phyloP scores from a whole-genome alignment of 2,329 filamentous ascomycete species.

The Daldinia sp. region DNA sequence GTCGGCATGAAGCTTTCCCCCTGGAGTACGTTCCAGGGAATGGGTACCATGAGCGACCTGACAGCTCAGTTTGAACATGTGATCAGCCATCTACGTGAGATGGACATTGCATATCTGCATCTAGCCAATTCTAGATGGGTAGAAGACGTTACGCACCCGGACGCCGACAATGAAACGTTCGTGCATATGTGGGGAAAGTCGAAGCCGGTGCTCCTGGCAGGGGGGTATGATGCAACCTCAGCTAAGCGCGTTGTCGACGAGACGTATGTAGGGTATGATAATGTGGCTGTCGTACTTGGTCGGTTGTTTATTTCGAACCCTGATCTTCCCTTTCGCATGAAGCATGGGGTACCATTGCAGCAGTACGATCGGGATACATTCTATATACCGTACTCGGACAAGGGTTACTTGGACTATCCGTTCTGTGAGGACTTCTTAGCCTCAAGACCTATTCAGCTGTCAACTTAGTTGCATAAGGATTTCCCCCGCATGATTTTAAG shows the following conservation, averaged over 20 bases:
- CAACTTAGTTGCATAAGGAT: not conserved
- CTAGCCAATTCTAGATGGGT: conserved; percentile 64
- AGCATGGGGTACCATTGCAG: conserved; percentile 58
- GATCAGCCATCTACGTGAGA: conserved; percentile 60
- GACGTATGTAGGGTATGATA: conserved; percentile 54
- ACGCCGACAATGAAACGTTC: conserved; percentile 55
- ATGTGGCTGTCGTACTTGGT: conserved; percentile 61
- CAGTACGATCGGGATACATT: conserved; percentile 60
- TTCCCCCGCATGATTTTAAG: not conserved
- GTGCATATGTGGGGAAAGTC: conserved; percentile 57
- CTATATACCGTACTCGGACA: conserved; percentile 49
- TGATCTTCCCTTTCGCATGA: conserved; percentile 60
- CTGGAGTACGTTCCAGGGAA: conserved; percentile 66
- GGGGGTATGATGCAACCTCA: conserved; percentile 55
- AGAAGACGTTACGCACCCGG: conserved; percentile 52
- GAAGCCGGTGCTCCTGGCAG: conserved; percentile 62
- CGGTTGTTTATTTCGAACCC: conserved; percentile 63
- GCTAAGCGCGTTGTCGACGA: conserved; percentile 57
- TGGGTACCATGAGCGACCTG: conserved; percentile 67
- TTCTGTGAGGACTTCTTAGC: conserved; percentile 21
- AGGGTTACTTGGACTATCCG: conserved; percentile 45
- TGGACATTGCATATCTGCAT: conserved; percentile 69
- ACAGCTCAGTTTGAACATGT: conserved; percentile 68
- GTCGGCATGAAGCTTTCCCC: conserved; percentile 31
- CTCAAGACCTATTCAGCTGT: not conserved